phyloP scores from a whole-genome alignment of 169 alveolate species.

The Eimeria tenella region DNA sequence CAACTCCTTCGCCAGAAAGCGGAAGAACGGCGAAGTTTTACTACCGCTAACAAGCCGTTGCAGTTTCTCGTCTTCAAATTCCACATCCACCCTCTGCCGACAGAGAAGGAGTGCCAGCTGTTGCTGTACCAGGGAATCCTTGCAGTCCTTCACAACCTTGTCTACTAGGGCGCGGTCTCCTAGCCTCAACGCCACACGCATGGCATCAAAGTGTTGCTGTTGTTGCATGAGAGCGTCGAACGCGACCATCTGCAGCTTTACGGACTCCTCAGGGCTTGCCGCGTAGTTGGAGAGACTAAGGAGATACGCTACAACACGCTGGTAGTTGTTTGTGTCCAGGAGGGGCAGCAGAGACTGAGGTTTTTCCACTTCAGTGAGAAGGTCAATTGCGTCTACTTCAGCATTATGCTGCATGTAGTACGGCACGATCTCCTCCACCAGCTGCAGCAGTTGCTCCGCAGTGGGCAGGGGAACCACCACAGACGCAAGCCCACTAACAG shows the following conservation, averaged over 20 bases:
- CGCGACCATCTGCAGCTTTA: slow-evolving; percentile 80
- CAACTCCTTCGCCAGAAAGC: slow-evolving; percentile 81
- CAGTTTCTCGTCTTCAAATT: slow-evolving; percentile 74
- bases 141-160: slow-evolving; percentile 61
- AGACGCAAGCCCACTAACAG: slow-evolving; percentile 55
- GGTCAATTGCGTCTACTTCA: slow-evolving; percentile 90
- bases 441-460: slow-evolving; percentile 68
- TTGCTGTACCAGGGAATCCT: slow-evolving; percentile 63
- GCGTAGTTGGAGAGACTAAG: slow-evolving; percentile 85
- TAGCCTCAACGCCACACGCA: slow-evolving; percentile 82
- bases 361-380: slow-evolving; percentile 89
- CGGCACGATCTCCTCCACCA: slow-evolving; percentile 89
- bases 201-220: slow-evolving; percentile 80
- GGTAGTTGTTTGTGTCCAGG: slow-evolving; percentile 86
- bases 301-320: slow-evolving; percentile 85
- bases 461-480: slow-evolving; percentile 67
- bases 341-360: slow-evolving; percentile 84
- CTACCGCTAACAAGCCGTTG: slow-evolving; percentile 74
- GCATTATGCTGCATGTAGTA: slow-evolving; percentile 90
- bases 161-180: slow-evolving; percentile 63
- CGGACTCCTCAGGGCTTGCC: slow-evolving; percentile 84
- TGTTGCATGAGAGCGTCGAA: slow-evolving; percentile 79
- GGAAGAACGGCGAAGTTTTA: slow-evolving; percentile 72
- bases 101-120: slow-evolving; percentile 77
- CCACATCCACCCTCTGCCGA: slow-evolving; percentile 76